Base-by-base conservation (phyloP, 2,329 filamentous ascomycete genomes). In the Salinomyces thailandicus region DNA sequence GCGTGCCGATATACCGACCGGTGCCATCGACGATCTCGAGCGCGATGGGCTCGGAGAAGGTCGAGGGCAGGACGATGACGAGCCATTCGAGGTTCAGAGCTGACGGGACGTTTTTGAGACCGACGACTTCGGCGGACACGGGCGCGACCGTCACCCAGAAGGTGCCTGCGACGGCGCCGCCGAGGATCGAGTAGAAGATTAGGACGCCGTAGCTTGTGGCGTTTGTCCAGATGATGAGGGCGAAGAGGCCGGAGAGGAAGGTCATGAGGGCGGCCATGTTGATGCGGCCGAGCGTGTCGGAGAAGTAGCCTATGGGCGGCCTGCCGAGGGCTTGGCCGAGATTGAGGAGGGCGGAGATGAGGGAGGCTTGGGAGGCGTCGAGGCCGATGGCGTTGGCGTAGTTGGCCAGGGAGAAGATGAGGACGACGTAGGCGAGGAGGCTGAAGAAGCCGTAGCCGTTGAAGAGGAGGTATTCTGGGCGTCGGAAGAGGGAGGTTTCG, bases 351-450 rank as follows among this genome's bases (percentile, higher is more conserved):
- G 83, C 83, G n/a, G 75, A 79, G 31, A 85, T 68, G 12, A 85
- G 66, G 0, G 77, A 77, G 5, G 79, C 82, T 51, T 87, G 76
- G 4, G 72, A 67, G 2, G 80, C 66, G 1, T 68, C 67, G 18
- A 86, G 69, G 1, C 82, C 82, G 29, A 86, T 72, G 4, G 69
- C 70, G 38, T 72, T 69, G 24, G 79, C 79, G 52, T 85, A 89
- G 54, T 79, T 82, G 11, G 82, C 77, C 31, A 87, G 62, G 8
- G 75, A 81, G 59, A 86, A 89, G 30, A 86, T 69, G n/a, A 86
- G 67, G 4, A 85, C 79, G 17, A 83, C 69, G 49, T 89, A 89
- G 4, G 72, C 81, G 11, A 89, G 62, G 61, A 87, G 75, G 41
- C 72, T 77, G 44, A 87, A 77, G 58, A 77, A 75, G 5, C 79